Base-by-base conservation (phyloP, 2,329 filamentous ascomycete species). In the Penicillium corylophilum region DNA sequence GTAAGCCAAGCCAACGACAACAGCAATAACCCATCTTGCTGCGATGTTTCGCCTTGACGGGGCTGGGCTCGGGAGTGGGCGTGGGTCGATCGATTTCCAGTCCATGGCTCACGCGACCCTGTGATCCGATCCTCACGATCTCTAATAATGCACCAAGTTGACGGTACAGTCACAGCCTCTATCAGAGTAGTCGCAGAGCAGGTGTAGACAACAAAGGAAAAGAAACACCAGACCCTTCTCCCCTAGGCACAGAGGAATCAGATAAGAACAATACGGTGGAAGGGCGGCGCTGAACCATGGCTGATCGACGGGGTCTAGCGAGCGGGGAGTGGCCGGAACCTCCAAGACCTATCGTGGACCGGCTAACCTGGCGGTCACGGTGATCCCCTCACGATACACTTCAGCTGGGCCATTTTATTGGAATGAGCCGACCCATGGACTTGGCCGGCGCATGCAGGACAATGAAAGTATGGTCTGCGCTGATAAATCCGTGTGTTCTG, bases 401-500 rank as follows among this genome's bases (percentile, higher is more conserved):
- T 18, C 39, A 24, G 18, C 39, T 15, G 39, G 13, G 16, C 43
- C 23, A 23, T 26, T 15, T 38, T 3, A 53, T 50, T 53, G 51
- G 51, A 20, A n/a, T 18, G 24, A 15, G 16, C 12, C 15, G 13
- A 20, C 20, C 22, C 22, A 12, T 16, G 20, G 5, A 10, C n/a
- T n/a, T 41, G 35, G 20, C 5, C 3, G 16, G 24, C n/a, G 7
- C 10, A 22, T 45, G 46, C 42, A 48, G 45, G 26, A 6, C 2
- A 13, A 33, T 22, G 18, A 23, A 46, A 22, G 16, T 9, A 5
- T 12, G 6, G 23, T 15, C 24, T 9, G 24, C 16, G 51, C 51
- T 57, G 54, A 53, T 47, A 53, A 54, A 54, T 53, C 10, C 15
- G 40, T 5, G 44, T 10, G 22, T 36, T 35, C 13, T 56, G 51